Percentiles rank a stretch among this genome's conserved stretches.
Evolutionary conservation across 2,329 filamentous ascomycete genomes (phyloP).

Genomic region (Fusarium hainanense): DNA sequence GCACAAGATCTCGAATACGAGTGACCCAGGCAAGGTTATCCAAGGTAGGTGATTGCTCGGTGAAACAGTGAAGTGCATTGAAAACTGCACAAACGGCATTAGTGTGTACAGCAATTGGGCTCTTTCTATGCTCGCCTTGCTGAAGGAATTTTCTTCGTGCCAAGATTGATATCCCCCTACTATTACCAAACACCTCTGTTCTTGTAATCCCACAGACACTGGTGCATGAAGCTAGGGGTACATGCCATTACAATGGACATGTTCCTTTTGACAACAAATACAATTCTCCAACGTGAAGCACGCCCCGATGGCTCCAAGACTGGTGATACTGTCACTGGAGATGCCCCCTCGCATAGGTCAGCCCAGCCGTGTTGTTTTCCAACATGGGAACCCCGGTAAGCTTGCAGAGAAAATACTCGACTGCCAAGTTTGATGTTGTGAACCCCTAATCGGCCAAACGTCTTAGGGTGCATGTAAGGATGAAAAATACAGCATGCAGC

Average conservation of each 20-base stretch:
- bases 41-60: conserved; percentile 24
- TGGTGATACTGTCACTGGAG: conserved; percentile 1
- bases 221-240: conserved; percentile 69
- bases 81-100: conserved; percentile 57
- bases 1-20: conserved; percentile 33
- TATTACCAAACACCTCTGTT: conserved; percentile 69
- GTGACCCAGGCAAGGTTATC: conserved; percentile 5
- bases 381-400: background rate
- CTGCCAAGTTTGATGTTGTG: conserved; percentile 2
- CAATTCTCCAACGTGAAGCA: background rate
- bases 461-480: background rate
- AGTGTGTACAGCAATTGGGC: conserved; percentile 70
- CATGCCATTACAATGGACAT: conserved; percentile 4
- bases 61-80: conserved; percentile 37
- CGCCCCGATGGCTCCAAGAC: background rate
- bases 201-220: conserved; percentile 52
- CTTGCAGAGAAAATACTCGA: conserved; percentile 3
- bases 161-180: conserved; percentile 61
- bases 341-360: background rate
- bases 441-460: background rate
- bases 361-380: background rate
- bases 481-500: background rate
- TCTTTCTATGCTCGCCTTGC: conserved; percentile 62
- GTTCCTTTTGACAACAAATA: background rate
- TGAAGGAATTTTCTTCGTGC: conserved; percentile 68